Conservation (phyloP, 108 stramenopile genomes). For the Cyclostephanos tholiformis region DNA sequence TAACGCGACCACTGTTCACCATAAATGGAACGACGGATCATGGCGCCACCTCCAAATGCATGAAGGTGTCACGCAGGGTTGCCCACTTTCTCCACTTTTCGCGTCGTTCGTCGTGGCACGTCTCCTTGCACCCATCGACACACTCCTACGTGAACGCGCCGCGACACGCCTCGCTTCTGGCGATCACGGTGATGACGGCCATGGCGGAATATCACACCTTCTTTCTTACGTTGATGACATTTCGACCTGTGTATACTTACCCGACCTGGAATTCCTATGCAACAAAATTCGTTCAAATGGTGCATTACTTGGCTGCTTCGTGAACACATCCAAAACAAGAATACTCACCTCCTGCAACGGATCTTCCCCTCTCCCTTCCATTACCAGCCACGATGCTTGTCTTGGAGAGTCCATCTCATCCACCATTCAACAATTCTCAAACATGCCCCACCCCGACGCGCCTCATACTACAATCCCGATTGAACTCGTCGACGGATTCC, state of each 20-base stretch:
- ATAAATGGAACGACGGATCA: not conserved
- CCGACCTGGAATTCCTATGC: not conserved
- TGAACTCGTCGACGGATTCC: not conserved
- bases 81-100: constrained; percentile 25
- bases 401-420: not conserved
- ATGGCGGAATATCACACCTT: not conserved
- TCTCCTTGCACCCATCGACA: constrained; percentile 1
- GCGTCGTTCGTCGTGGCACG: constrained; percentile 9
- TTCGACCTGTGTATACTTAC: not conserved
- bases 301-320: not conserved
- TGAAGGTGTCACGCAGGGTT: constrained; percentile 31
- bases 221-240: not conserved
- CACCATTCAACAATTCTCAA: not conserved
- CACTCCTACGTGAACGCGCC: not conserved
- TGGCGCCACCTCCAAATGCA: not conserved
- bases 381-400: not conserved
- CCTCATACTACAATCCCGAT: not conserved
- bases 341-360: not conserved
- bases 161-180: not conserved
- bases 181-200: not conserved
- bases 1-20: not conserved
- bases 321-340: not conserved
- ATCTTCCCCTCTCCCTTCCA: not conserved
- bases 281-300: not conserved
- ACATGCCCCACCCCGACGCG: not conserved